A percentile compares a stretch with the other conserved stretches of the same genome.
Conservation (phyloP, 495 filamentous ascomycete genomes). For the Chaetomium tenue region DNA sequence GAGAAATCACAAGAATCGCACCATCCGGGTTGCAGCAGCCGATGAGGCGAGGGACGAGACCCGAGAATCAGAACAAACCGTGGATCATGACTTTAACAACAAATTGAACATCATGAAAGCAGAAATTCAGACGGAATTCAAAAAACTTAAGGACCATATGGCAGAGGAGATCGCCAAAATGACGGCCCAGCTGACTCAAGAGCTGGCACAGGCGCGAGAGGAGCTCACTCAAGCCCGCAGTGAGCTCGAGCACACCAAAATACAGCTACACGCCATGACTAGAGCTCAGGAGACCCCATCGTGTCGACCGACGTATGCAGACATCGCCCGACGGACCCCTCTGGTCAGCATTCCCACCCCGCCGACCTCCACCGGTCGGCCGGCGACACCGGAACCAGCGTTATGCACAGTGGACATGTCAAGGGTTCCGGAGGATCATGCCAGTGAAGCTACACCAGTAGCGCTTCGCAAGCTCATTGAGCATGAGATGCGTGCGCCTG, state of each 20-base stretch:
- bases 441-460: not conserved
- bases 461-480: slow-evolving; percentile 17
- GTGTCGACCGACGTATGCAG: not conserved
- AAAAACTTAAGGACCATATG: not conserved
- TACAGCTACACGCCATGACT: slow-evolving; percentile 1
- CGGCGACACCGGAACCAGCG: slow-evolving; percentile 1
- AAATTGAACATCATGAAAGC: slow-evolving; percentile 3
- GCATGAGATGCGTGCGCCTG: slow-evolving; percentile 12
- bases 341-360: not conserved
- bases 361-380: not conserved
- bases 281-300: not conserved
- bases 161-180: slow-evolving; percentile 3
- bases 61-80: not conserved
- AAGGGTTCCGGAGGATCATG: not conserved
- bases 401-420: slow-evolving; percentile 7
- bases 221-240: not conserved
- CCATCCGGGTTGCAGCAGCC: not conserved
- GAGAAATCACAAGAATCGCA: slow-evolving; percentile 5
- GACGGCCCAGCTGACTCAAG: not conserved
- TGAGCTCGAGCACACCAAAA: slow-evolving; percentile 4
- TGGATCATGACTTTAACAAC: not conserved
- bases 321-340: slow-evolving; percentile 2
- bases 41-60: not conserved
- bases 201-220: slow-evolving; percentile 6
- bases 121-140: not conserved